Percentiles rank a stretch among this genome's conserved stretches.
Conservation (phyloP, 1,284 basidiomycete species). For the Rhodofomes roseus region DNA sequence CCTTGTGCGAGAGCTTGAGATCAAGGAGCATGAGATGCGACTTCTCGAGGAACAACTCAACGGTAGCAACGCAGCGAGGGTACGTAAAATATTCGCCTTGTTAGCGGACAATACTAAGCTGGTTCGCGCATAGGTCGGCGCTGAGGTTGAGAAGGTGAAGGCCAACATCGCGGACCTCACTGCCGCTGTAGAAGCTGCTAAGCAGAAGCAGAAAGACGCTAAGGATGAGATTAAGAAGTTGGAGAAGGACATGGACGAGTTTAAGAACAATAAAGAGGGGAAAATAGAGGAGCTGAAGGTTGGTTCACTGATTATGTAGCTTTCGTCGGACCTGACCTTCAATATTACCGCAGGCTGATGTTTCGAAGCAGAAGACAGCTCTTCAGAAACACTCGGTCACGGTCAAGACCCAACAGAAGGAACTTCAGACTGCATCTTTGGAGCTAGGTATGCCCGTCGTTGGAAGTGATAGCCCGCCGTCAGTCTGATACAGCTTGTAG, state of each 20-base stretch:
- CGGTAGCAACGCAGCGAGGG: constrained; percentile 86
- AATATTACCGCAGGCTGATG: constrained; percentile 53
- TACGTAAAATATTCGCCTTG: constrained; percentile 34
- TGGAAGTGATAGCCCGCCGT: not conserved
- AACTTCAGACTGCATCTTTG: constrained; percentile 82
- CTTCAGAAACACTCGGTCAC: constrained; percentile 78
- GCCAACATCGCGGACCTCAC: constrained; percentile 67
- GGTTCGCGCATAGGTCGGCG: constrained; percentile 55
- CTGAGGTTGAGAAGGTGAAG: constrained; percentile 77
- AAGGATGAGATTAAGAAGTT: constrained; percentile 81
- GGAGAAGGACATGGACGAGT: constrained; percentile 96
- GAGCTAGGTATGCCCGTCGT: constrained; percentile 65
- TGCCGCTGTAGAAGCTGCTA: constrained; percentile 59
- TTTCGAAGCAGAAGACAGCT: constrained; percentile 77
- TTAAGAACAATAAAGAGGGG: constrained; percentile 97
- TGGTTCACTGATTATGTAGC: constrained; percentile 10
- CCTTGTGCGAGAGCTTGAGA: constrained; percentile 73
- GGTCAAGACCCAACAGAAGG: constrained; percentile 87
- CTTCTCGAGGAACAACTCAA: constrained; percentile 85
- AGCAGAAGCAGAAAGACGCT: constrained; percentile 75
- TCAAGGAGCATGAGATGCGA: constrained; percentile 85
- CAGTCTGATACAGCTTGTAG: constrained; percentile 34
- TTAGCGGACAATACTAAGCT: not conserved
- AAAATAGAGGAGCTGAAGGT: constrained; percentile 95
- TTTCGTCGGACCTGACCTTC: not conserved